These are phyloP conservation scores for Ceratocystis huliohia DNA, from an alignment of 2,329 filamentous ascomycete genomes.

Conservation along the genomic window DNA sequence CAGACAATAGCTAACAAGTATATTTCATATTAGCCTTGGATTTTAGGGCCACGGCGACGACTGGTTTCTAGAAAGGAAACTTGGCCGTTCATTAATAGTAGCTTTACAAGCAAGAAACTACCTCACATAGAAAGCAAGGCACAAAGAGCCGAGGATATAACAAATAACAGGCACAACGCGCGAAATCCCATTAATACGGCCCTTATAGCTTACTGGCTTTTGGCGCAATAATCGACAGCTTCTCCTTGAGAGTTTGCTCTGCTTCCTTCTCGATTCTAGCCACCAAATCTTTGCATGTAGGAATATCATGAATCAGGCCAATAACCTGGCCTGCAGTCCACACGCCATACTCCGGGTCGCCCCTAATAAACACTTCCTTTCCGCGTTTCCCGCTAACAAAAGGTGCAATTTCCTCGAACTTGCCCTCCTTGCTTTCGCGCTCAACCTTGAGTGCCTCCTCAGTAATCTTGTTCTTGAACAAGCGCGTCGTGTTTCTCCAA, in stretches of 20 bases:
- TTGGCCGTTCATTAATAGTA: too few species aligned
- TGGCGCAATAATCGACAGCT: conserved; percentile 41
- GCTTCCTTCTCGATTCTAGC: conserved; percentile 67
- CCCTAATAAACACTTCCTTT: conserved; percentile 80
- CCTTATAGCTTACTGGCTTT: conserved; percentile 44
- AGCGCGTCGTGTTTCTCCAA: conserved; percentile 82
- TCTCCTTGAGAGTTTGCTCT: conserved; percentile 49
- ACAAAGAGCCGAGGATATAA: too few species aligned
- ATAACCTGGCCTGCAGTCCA: conserved; percentile 98
- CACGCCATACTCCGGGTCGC: conserved; percentile 81
- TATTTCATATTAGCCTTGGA: too few species aligned
- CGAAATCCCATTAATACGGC: neutral
- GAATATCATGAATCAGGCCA: conserved; percentile 71
- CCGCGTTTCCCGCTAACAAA: conserved; percentile 85
- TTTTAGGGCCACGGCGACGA: too few species aligned
- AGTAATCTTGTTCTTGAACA: conserved; percentile 86
- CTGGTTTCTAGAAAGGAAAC: too few species aligned
- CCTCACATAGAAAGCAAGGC: too few species aligned
- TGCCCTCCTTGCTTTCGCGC: conserved; percentile 64
- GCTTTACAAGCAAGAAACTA: too few species aligned
- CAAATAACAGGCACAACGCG: too few species aligned
- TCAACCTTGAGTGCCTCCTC: conserved; percentile 72
- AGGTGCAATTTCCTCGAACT: conserved; percentile 79
- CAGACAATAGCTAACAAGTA: too few species aligned
- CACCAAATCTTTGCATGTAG: conserved; percentile 57